Conservation (phyloP, 176 grass and related monocot genomes). For the Poa pratensis region DNA sequence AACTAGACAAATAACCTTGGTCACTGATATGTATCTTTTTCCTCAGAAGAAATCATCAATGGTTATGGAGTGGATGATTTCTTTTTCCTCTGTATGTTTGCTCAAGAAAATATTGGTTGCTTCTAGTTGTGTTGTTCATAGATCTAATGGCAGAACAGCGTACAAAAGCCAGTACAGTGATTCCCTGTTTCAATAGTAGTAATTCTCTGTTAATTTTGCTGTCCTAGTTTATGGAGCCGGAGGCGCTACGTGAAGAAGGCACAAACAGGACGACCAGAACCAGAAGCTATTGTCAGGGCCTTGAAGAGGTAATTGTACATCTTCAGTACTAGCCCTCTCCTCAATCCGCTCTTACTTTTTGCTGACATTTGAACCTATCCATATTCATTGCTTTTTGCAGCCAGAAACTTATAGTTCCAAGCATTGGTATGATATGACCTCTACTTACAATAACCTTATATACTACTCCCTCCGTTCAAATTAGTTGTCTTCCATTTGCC, state of each 20-base stretch:
- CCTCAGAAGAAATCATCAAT: neutral
- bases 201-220: slow-evolving; percentile 6
- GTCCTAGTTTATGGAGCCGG: neutral
- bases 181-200: neutral
- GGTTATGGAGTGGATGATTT: neutral
- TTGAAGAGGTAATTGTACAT: slow-evolving; percentile 9
- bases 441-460: neutral
- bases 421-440: neutral
- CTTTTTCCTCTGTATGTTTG: neutral
- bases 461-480: too few relatives aligned
- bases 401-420: neutral
- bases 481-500: too few relatives aligned
- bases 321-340: slow-evolving; percentile 3
- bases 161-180: neutral
- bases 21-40: neutral
- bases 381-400: slow-evolving; percentile 18
- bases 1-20: slow-evolving; percentile 5
- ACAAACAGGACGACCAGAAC: neutral
- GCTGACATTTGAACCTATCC: slow-evolving; percentile 1
- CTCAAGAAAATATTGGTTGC: slow-evolving; percentile 16
- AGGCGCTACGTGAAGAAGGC: neutral
- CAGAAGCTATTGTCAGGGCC: neutral
- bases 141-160: neutral
- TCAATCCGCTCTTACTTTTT: neutral
- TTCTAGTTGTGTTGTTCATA: neutral